Evolutionary conservation across 495 filamentous ascomycete genomes (phyloP).

Genomic region (Aspergillus sparsus): DNA sequence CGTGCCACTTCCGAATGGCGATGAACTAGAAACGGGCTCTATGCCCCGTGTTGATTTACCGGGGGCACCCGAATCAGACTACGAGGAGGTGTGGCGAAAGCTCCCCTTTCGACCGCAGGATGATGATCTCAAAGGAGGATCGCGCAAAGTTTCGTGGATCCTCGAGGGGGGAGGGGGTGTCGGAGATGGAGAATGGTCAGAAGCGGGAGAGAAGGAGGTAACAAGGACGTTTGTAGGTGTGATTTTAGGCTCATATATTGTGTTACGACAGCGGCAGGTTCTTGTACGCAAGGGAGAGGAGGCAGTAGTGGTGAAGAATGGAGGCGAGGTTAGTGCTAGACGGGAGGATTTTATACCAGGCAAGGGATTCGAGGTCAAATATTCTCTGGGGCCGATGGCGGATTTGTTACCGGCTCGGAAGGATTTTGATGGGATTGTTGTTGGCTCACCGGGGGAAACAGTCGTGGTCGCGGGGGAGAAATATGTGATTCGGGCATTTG

Average conservation of each 20-base stretch:
- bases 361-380: conserved; percentile 31
- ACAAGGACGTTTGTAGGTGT: conserved; percentile 40
- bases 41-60: conserved; percentile 45
- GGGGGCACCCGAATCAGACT: conserved; percentile 35
- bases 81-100: conserved; percentile 46
- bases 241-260: conserved; percentile 42
- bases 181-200: conserved; percentile 19
- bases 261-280: conserved; percentile 35
- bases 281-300: conserved; percentile 18
- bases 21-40: conserved; percentile 41
- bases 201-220: conserved; percentile 30
- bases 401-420: conserved; percentile 31
- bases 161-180: conserved; percentile 38
- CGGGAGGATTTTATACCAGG: conserved; percentile 38
- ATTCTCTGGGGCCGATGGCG: conserved; percentile 29
- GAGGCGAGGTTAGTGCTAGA: conserved; percentile 37
- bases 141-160: conserved; percentile 37
- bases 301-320: conserved; percentile 28
- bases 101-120: conserved; percentile 26
- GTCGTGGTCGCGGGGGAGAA: conserved; percentile 28
- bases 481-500: too few relatives aligned
- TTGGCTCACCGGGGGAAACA: conserved; percentile 23
- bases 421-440: conserved; percentile 18
- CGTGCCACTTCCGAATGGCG: conserved; percentile 39
- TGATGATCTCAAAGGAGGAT: conserved; percentile 25